Conservation (phyloP, 2,329 filamentous ascomycete species). For the Diaporthe ilicicola region DNA sequence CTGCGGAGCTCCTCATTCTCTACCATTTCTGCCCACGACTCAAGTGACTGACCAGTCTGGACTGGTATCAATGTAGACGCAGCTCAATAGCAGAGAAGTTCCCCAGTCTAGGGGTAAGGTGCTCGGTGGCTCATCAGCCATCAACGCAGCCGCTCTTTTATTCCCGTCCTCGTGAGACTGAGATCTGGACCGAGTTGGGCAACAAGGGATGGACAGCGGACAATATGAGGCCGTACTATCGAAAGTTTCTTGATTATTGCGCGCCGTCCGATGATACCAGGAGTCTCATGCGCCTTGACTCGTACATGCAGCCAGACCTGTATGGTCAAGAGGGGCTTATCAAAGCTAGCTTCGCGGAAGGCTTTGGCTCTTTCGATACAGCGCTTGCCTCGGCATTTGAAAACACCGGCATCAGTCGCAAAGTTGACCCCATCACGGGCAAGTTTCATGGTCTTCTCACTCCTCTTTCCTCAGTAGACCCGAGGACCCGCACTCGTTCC, state of each 20-base stretch:
- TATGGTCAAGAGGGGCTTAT: neutral
- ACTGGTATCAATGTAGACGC: neutral
- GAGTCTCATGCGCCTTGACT: neutral
- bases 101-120: neutral
- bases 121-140: neutral
- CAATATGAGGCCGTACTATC: neutral
- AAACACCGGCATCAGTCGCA: neutral
- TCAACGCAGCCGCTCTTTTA: neutral
- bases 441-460: neutral
- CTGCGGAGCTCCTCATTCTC: neutral
- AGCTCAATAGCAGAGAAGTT: neutral
- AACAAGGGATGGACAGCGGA: neutral
- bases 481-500: neutral
- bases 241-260: neutral
- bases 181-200: neutral
- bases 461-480: neutral
- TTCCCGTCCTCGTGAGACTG: neutral
- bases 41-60: neutral
- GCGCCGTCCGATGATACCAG: neutral
- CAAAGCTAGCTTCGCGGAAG: neutral
- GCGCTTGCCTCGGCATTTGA: neutral
- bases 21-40: neutral
- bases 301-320: neutral
- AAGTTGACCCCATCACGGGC: neutral
- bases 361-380: neutral